Evolutionary conservation across 495 filamentous ascomycete species (phyloP), one percentile per base, ranked within the genome.

Genomic region (Massariosphaeria phaeospora): DNA sequence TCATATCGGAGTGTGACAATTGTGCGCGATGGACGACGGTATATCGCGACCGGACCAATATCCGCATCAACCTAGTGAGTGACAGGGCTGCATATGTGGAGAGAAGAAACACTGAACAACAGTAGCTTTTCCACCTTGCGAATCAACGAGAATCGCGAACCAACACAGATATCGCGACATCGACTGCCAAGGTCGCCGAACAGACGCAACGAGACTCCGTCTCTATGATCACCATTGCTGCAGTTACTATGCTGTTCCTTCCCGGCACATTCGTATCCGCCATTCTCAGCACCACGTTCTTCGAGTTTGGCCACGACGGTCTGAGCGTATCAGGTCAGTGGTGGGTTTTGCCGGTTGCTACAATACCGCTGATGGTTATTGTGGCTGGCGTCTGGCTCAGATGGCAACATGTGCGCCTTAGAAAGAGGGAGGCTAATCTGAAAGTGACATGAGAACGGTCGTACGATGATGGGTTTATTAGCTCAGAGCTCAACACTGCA

Each of bases 211-310:
- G 64, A 20, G 69, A 73, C 45, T 69, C 67, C 42, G 43, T 59
- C 3, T 67, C 67, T 8, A 72, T 72, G 69, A 72, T 69, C 21
- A 70, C 67, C n/a, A 67, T 72, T 39, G 71, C 71, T 4, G 65
- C 62, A 1, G 61, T 73, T 2, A 72, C 71, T 2, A 68, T 71
- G 65, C 47, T 70, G 31, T 73, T 70, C 59, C 66, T 66, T 43
- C 70, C 68, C 48, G 70, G 49, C 11, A 71, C 68, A 11, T 67
- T 72, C 46, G 61, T 70, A 10, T 54, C 42, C 10, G 57, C 50
- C 5, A 54, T 60, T 7, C 25, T 59, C 9, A 59, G 49, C 26
- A 53, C 49, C 7, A 48, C 57, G 5, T 60, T 60, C 24, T 54
- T 60, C 38, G 49, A 53, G 3, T 49, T 43, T 18, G 42, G 43